Conservation (phyloP, 1,284 basidiomycete genomes). For the Ceratobasidium sp. region DNA sequence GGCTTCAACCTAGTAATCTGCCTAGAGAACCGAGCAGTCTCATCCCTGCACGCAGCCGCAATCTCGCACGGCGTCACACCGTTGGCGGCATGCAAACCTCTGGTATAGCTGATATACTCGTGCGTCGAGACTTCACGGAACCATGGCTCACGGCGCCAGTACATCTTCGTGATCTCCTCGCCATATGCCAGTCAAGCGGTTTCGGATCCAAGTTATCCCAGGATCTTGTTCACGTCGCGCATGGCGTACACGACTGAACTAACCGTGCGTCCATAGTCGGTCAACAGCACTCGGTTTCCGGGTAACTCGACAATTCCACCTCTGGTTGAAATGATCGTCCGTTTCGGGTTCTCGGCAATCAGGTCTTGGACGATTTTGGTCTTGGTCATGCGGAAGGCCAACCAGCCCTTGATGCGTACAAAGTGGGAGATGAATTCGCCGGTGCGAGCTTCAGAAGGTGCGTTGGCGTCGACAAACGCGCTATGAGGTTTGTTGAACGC, state of each 20-base stretch:
- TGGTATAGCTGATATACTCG: constrained; percentile 84
- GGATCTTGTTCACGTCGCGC: constrained; percentile 75
- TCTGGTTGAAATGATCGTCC: constrained; percentile 89
- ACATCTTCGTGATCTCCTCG: constrained; percentile 85
- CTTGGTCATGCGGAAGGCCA: constrained; percentile 76
- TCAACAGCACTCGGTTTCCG: constrained; percentile 75
- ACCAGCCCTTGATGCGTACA: constrained; percentile 81
- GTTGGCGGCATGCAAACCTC: constrained; percentile 50
- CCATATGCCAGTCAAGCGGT: constrained; percentile 86
- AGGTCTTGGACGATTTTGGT: constrained; percentile 69
- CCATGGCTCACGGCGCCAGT: constrained; percentile 85
- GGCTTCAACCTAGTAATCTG: constrained; percentile 83
- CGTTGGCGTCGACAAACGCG: constrained; percentile 91
- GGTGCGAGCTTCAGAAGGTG: constrained; percentile 75
- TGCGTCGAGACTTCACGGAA: constrained; percentile 86
- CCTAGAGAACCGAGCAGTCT: constrained; percentile 84
- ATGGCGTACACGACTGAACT: constrained; percentile 79
- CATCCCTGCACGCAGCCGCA: constrained; percentile 51
- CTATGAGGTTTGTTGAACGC: too few relatives aligned
- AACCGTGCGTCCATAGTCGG: constrained; percentile 68
- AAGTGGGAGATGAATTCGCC: constrained; percentile 76
- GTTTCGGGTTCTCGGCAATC: constrained; percentile 64
- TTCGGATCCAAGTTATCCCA: constrained; percentile 82
- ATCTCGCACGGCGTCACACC: constrained; percentile 37
- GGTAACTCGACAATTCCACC: constrained; percentile 94